Conservation (phyloP, 2,329 filamentous ascomycete species). For the Sclerotinia borealis region DNA sequence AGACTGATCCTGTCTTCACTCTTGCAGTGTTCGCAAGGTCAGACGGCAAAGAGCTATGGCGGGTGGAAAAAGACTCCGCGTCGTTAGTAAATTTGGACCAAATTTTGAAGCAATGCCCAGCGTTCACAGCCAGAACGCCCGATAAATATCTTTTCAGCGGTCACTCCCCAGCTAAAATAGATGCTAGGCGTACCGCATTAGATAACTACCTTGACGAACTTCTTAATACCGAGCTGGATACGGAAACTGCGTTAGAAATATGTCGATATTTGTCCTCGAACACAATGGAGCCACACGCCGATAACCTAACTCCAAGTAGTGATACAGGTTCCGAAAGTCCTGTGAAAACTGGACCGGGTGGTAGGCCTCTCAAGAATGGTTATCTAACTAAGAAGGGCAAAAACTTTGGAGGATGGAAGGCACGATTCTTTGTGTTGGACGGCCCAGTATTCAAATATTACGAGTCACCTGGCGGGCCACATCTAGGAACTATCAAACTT, state of each 20-base stretch:
- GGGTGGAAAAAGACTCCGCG: constrained; percentile 83
- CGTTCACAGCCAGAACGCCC: constrained; percentile 70
- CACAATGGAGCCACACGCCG: constrained; percentile 54
- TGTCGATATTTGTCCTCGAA: constrained; percentile 80
- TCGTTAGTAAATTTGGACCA: constrained; percentile 79
- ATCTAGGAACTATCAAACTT: constrained; percentile 90
- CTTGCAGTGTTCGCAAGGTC: constrained; percentile 77
- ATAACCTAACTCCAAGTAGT: constrained; percentile 43
- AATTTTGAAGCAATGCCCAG: constrained; percentile 66
- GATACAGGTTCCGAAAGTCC: constrained; percentile 37
- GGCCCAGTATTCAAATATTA: constrained; percentile 78
- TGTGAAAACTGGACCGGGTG: constrained; percentile 50
- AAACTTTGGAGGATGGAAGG: constrained; percentile 99
- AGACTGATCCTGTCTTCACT: constrained; percentile 92
- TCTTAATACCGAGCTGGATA: constrained; percentile 75
- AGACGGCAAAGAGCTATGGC: constrained; percentile 76
- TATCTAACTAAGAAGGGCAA: constrained; percentile 96
- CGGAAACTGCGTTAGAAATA: constrained; percentile 67
- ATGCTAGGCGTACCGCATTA: constrained; percentile 73
- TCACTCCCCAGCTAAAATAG: constrained; percentile 88
- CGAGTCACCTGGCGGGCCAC: constrained; percentile 81
- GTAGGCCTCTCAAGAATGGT: constrained; percentile 70
- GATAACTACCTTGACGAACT: constrained; percentile 82
- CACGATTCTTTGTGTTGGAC: constrained; percentile 64
- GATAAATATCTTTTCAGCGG: constrained; percentile 84